A percentile compares a stretch with the other conserved stretches of the same genome.
These are phyloP conservation scores for Apiotrichum siamense DNA, from an alignment of 1,284 basidiomycete species.

Conservation along the genomic window DNA sequence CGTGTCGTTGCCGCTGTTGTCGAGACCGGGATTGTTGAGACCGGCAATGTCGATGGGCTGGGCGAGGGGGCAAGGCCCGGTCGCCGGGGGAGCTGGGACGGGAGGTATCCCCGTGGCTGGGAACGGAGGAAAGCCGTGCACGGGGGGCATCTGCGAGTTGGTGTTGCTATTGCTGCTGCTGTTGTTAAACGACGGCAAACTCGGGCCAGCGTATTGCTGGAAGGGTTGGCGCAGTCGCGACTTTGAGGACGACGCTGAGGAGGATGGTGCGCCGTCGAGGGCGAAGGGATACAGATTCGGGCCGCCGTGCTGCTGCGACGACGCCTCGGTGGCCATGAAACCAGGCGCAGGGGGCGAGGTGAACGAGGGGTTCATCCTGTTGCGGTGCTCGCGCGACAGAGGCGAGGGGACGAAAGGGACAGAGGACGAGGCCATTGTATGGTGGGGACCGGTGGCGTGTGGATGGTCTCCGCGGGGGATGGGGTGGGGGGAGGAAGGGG, in stretches of 20 bases:
- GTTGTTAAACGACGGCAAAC: neutral
- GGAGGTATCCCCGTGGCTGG: neutral
- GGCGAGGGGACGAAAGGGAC: neutral
- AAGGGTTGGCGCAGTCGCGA: neutral
- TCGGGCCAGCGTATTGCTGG: neutral
- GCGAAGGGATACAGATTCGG: neutral
- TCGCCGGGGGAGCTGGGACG: neutral
- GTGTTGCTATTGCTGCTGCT: neutral
- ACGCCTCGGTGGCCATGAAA: neutral
- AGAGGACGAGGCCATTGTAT: conserved; percentile 1
- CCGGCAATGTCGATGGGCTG: neutral
- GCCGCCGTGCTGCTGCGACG: neutral
- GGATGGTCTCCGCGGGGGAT: neutral
- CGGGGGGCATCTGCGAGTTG: neutral
- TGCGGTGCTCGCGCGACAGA: neutral
- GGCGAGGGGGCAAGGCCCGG: neutral
- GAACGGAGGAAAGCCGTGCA: neutral
- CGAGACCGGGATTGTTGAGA: conserved; percentile 1
- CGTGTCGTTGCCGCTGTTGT: neutral
- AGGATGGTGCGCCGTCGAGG: neutral
- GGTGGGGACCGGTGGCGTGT: too few species aligned
- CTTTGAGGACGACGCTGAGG: neutral
- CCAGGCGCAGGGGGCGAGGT: too few species aligned
- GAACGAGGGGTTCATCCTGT: neutral
- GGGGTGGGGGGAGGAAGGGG: neutral